Percentiles rank a stretch among this genome's conserved stretches.
Conservation (phyloP, 2,329 filamentous ascomycete genomes). For the Dactylellina sp. region DNA sequence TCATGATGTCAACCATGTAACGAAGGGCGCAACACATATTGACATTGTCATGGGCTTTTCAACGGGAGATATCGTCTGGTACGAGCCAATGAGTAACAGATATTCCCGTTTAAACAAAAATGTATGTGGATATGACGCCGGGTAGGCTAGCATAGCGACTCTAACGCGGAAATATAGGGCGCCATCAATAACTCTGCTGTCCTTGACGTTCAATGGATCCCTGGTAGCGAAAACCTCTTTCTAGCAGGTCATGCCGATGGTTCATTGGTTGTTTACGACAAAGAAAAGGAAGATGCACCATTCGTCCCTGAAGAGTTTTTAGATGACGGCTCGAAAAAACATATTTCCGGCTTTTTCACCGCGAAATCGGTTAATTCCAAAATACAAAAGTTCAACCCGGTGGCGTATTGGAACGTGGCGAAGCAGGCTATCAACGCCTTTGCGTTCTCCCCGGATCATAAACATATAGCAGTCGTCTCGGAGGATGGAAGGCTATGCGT, state of each 20-base stretch:
- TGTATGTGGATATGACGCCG: conserved; percentile 65
- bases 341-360: conserved; percentile 61
- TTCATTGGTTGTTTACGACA: conserved; percentile 91
- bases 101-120: conserved; percentile 98
- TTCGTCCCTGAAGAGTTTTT: conserved; percentile 75
- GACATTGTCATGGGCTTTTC: conserved; percentile 97
- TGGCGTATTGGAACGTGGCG: conserved; percentile 91
- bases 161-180: conserved; percentile 68
- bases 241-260: conserved; percentile 93
- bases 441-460: conserved; percentile 88
- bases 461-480: conserved; percentile 87
- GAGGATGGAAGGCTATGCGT: conserved; percentile 91
- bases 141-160: not conserved
- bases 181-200: conserved; percentile 88
- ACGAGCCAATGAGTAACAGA: conserved; percentile 94
- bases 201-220: conserved; percentile 90
- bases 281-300: conserved; percentile 89
- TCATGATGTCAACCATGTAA: conserved; percentile 88
- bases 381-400: conserved; percentile 92
- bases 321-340: conserved; percentile 59
- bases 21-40: conserved; percentile 81
- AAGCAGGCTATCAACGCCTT: conserved; percentile 92
- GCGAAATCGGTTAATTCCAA: conserved; percentile 91
- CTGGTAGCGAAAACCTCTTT: conserved; percentile 92
- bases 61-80: conserved; percentile 97